A percentile compares a stretch with the other conserved stretches of the same genome.
Conservation (phyloP, 192 early-diverging fungal species). For the Linnemannia exigua region DNA sequence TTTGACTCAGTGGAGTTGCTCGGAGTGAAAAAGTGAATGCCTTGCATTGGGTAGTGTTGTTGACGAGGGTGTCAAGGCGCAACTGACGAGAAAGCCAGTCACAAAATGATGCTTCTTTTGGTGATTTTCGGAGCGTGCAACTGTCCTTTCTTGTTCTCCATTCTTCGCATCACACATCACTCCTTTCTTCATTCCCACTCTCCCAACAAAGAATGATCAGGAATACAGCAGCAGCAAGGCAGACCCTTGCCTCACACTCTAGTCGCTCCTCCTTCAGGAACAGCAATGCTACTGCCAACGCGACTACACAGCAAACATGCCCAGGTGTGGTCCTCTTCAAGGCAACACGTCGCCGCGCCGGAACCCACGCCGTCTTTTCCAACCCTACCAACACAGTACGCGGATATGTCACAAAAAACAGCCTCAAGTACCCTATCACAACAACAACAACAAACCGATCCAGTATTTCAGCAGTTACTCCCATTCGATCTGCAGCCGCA, state of each 20-base stretch:
- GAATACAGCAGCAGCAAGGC: conserved; percentile 11
- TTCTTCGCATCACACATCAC: neutral
- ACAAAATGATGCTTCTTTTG: no score
- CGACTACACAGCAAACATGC: neutral
- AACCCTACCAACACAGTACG: conserved; percentile 1
- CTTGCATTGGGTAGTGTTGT: neutral
- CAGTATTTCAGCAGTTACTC: neutral
- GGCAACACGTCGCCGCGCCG: conserved; percentile 29
- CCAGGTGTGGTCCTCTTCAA: neutral
- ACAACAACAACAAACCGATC: no score
- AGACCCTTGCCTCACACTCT: conserved; percentile 4
- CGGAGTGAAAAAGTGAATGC: neutral
- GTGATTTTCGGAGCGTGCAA: no score
- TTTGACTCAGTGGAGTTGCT: neutral
- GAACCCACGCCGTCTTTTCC: conserved; percentile 17
- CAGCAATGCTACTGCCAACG: neutral
- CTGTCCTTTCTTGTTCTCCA: neutral
- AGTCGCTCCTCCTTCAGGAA: neutral
- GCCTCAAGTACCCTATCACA: neutral
- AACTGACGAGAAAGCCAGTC: neutral
- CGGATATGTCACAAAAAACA: neutral
- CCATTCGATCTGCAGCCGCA: neutral
- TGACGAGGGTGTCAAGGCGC: neutral
- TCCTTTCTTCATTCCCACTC: neutral
- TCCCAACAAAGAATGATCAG: conserved; percentile 22